phyloP scores from a whole-genome alignment of 169 alveolate species.

The Eimeria brunetti region DNA sequence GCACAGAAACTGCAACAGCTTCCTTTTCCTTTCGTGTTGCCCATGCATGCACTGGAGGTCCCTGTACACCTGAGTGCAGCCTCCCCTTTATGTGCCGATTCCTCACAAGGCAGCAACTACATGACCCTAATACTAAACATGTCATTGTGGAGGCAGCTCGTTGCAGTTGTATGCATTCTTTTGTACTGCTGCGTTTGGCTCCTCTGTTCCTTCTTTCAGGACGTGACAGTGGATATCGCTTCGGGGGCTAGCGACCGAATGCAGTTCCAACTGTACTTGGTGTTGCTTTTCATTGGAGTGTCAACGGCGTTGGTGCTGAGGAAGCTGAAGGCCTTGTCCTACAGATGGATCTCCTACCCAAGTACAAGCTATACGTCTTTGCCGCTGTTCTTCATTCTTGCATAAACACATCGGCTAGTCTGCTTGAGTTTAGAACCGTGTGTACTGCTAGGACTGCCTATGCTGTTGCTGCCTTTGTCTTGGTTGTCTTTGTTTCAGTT shows the following conservation, averaged over 20 bases:
- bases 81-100: neutral
- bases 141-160: too few relatives aligned
- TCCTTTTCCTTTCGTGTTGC: neutral
- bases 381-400: neutral
- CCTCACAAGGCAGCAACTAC: neutral
- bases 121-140: neutral
- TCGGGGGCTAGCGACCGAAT: slow-evolving; percentile 23
- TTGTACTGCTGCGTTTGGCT: neutral
- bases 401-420: neutral
- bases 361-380: neutral
- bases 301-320: slow-evolving; percentile 43
- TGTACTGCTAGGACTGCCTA: neutral
- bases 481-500: too few relatives aligned
- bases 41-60: neutral
- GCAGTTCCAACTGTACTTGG: slow-evolving; percentile 33
- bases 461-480: neutral
- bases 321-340: slow-evolving; percentile 42
- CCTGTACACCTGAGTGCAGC: neutral
- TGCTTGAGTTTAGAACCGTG: neutral
- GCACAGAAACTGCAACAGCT: neutral
- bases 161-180: neutral
- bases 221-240: slow-evolving; percentile 31
- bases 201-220: neutral
- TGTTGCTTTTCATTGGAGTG: slow-evolving; percentile 36
- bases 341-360: slow-evolving; percentile 55